These are phyloP conservation scores for Emiliania huxleyi DNA, from an alignment of 78 protist species.

Conservation along the genomic window DNA sequence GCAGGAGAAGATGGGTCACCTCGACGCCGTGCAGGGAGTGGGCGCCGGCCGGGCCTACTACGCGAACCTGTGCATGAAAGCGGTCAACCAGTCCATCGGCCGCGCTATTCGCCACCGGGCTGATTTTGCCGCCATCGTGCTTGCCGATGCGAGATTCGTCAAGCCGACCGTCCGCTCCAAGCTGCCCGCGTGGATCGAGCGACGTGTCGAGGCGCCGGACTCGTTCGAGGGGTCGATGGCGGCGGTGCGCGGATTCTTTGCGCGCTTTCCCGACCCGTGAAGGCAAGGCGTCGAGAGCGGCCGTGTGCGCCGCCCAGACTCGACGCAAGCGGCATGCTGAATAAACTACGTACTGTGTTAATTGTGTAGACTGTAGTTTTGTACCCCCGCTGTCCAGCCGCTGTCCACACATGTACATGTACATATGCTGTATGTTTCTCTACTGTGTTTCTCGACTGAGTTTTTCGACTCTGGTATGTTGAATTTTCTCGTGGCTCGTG, in stretches of 20 bases:
- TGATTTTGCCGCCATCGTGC: slow-evolving; percentile 77
- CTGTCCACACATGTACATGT: no score
- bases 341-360: no score
- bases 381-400: no score
- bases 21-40: background rate
- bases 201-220: background rate
- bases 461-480: no score
- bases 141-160: slow-evolving; percentile 63
- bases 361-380: no score
- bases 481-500: no score
- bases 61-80: slow-evolving; percentile 76
- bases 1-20: slow-evolving; percentile 39
- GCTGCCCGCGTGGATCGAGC: background rate
- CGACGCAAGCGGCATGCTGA: no score
- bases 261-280: background rate
- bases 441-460: no score
- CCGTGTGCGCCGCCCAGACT: no score
- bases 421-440: no score
- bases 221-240: background rate
- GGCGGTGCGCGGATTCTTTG: background rate
- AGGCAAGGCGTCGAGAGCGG: no score
- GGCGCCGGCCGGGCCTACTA: slow-evolving; percentile 34
- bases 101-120: slow-evolving; percentile 73
- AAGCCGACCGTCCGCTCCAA: background rate
- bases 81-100: slow-evolving; percentile 89